A percentile compares a stretch with the other conserved stretches of the same genome.
These are phyloP conservation scores for Candida dajiaensis DNA, from an alignment of 805 yeast genomes.

Conservation along the genomic window DNA sequence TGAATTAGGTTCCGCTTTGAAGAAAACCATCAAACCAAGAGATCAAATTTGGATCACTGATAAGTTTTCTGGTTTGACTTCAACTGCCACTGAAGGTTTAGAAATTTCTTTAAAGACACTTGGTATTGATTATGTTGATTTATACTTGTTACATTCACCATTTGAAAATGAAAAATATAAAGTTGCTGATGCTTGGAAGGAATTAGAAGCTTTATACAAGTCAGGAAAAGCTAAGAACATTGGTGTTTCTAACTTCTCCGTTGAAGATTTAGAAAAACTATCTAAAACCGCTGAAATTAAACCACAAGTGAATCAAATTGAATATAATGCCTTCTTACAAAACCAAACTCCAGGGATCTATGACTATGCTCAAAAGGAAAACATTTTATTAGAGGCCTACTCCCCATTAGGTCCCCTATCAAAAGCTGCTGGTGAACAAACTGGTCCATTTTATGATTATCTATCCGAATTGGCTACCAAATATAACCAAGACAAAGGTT, in stretches of 20 bases:
- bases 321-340: conserved; percentile 59
- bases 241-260: conserved; percentile 57
- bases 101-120: conserved; percentile 32
- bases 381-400: conserved; percentile 57
- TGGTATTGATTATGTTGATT: conserved; percentile 42
- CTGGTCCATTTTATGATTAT: conserved; percentile 32
- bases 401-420: conserved; percentile 61
- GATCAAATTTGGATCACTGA: conserved; percentile 49
- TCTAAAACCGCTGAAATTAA: conserved; percentile 31
- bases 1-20: conserved; percentile 46
- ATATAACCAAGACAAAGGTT: conserved; percentile 56
- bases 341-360: conserved; percentile 59
- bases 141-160: conserved; percentile 48
- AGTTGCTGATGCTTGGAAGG: conserved; percentile 46
- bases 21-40: conserved; percentile 37
- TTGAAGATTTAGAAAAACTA: conserved; percentile 38
- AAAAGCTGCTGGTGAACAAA: conserved; percentile 38
- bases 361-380: conserved; percentile 42
- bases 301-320: conserved; percentile 61
- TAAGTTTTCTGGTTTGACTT: conserved; percentile 35
- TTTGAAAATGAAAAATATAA: conserved; percentile 33
- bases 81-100: conserved; percentile 36
- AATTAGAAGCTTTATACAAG: conserved; percentile 40
- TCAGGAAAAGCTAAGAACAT: conserved; percentile 50
- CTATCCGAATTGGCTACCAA: conserved; percentile 44